Evolutionary conservation across 2,329 filamentous ascomycete genomes (phyloP).

Genomic region (Fusarium multiceps): DNA sequence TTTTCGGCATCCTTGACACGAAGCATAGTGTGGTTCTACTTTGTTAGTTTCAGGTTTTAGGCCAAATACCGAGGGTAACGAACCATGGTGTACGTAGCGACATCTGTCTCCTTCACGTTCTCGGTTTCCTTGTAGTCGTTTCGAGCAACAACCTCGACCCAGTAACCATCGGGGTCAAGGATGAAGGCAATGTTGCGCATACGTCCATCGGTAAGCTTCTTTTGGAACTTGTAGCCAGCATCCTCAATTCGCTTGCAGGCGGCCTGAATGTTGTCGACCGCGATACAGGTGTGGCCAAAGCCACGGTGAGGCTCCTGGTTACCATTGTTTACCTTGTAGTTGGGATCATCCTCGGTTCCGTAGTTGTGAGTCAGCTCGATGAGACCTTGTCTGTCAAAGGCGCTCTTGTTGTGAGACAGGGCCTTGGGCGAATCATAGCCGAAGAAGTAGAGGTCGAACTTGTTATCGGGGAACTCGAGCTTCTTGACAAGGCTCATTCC

Average conservation of each 20-base stretch:
- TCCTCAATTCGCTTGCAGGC: constrained; percentile 91
- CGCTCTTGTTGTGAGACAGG: constrained; percentile 75
- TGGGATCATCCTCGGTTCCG: constrained; percentile 86
- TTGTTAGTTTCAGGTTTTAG: constrained; percentile 5
- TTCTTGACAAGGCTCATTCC: constrained; percentile 88
- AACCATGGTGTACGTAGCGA: constrained; percentile 78
- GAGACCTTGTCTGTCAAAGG: constrained; percentile 86
- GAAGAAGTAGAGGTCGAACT: constrained; percentile 96
- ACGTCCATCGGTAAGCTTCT: constrained; percentile 88
- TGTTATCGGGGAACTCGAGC: constrained; percentile 83
- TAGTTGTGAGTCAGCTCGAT: constrained; percentile 89
- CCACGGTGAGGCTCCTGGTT: constrained; percentile 89
- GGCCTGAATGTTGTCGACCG: constrained; percentile 85
- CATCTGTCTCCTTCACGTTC: constrained; percentile 76
- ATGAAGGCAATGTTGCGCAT: constrained; percentile 92
- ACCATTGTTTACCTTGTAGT: constrained; percentile 86
- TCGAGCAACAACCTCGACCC: constrained; percentile 85
- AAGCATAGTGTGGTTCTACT: constrained; percentile 90
- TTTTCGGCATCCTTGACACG: constrained; percentile 85
- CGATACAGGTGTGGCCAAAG: constrained; percentile 88
- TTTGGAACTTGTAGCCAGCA: constrained; percentile 93
- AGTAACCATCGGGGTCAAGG: constrained; percentile 88
- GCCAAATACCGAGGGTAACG: constrained; percentile 5
- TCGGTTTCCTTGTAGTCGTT: constrained; percentile 79
- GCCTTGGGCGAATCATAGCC: constrained; percentile 84